A percentile compares a stretch with the other conserved stretches of the same genome.
Evolutionary conservation across 2,329 filamentous ascomycete genomes (phyloP).

Genomic region (Fusarium zealandicum): DNA sequence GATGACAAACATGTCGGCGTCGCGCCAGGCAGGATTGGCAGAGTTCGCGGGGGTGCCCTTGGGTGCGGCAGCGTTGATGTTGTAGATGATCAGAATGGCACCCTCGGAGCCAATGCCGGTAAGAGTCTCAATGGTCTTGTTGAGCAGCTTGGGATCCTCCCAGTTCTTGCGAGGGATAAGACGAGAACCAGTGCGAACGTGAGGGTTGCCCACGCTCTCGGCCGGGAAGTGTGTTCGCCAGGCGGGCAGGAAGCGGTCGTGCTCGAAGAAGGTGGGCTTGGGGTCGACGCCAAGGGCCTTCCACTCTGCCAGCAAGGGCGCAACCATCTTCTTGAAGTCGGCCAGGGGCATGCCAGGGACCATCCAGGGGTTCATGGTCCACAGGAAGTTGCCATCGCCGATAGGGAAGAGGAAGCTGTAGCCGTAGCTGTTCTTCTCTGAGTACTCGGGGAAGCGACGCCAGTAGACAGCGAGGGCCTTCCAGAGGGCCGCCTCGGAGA

Average conservation of each 20-base stretch:
- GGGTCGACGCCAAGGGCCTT: constrained; percentile 41
- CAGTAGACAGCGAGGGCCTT: constrained; percentile 45
- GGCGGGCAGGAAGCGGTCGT: constrained; percentile 47
- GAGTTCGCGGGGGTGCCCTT: constrained; percentile 42
- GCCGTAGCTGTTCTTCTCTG: constrained; percentile 40
- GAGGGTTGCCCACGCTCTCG: constrained; percentile 28
- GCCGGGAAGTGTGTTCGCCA: constrained; percentile 51
- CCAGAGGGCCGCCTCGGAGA: constrained; percentile 45
- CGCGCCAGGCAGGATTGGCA: constrained; percentile 57
- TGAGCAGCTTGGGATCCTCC: constrained; percentile 22
- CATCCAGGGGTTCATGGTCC: constrained; percentile 18
- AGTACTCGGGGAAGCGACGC: constrained; percentile 42
- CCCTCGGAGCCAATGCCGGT: constrained; percentile 34
- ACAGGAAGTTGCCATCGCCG: no score
- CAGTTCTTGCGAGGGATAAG: constrained; percentile 49
- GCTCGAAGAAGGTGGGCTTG: constrained; percentile 44
- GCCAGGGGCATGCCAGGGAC: constrained; percentile 45
- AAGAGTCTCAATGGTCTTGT: constrained; percentile 32
- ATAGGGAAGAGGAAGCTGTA: constrained; percentile 17
- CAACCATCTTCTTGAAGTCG: constrained; percentile 45
- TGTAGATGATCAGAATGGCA: constrained; percentile 36
- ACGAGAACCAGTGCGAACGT: constrained; percentile 46
- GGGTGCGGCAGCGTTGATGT: constrained; percentile 35
- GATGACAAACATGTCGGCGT: constrained; percentile 48
- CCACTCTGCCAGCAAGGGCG: constrained; percentile 43